A percentile compares a stretch with the other conserved stretches of the same genome.
Evolutionary conservation across 257 asterid species (phyloP).

Genomic region (Osmanthus fragrans): DNA sequence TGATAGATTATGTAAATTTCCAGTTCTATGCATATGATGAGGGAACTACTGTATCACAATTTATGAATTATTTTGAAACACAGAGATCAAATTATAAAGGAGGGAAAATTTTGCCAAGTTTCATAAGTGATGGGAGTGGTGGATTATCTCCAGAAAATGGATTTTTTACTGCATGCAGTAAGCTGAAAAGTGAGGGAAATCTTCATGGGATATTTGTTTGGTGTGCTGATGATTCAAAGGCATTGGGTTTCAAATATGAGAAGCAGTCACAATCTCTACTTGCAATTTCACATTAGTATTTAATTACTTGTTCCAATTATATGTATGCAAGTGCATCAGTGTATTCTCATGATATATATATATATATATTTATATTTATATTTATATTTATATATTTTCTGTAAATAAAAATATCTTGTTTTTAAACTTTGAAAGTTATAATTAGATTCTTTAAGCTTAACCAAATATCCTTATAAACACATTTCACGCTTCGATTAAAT

Average conservation of each 20-base stretch:
- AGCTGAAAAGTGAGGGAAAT: slow-evolving; percentile 50
- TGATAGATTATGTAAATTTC: slow-evolving; percentile 72
- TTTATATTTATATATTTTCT: background rate
- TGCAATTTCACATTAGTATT: slow-evolving; percentile 28
- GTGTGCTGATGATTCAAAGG: slow-evolving; percentile 82
- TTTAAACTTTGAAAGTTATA: no score
- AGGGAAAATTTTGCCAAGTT: slow-evolving; percentile 63
- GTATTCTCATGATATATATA: background rate
- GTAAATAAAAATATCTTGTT: background rate
- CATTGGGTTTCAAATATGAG: slow-evolving; percentile 51
- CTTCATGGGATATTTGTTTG: slow-evolving; percentile 76
- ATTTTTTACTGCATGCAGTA: slow-evolving; percentile 54
- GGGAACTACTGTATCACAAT: slow-evolving; percentile 62
- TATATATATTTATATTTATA: no score
- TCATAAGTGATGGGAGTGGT: slow-evolving; percentile 56
- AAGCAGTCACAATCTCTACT: slow-evolving; percentile 42
- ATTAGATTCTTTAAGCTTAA: background rate
- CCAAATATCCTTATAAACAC: background rate
- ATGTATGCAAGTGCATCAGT: background rate
- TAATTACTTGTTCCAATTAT: background rate
- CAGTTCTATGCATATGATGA: slow-evolving; percentile 75
- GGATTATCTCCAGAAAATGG: slow-evolving; percentile 63
- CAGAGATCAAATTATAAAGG: slow-evolving; percentile 57
- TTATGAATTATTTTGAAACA: slow-evolving; percentile 42
- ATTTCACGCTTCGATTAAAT: background rate